These are phyloP conservation scores for Cytospora piceae DNA, from an alignment of 2,329 filamentous ascomycete genomes.

Conservation along the genomic window DNA sequence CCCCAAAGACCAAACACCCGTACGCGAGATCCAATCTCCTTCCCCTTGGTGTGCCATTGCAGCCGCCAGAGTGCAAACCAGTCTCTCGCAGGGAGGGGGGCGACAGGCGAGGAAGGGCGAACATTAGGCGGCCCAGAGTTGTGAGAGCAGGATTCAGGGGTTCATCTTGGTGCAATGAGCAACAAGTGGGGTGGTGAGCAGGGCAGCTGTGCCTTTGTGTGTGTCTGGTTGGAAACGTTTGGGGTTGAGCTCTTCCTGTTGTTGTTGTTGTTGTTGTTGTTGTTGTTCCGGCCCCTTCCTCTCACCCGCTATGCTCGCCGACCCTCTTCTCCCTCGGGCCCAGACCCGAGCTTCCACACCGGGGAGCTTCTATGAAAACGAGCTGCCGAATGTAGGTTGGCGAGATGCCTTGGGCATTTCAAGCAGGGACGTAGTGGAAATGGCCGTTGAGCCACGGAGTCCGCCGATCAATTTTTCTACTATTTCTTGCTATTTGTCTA, in stretches of 20 bases:
- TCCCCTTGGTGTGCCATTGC: conserved; percentile 29
- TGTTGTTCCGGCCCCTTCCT: background rate
- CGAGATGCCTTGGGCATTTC: conserved; percentile 7
- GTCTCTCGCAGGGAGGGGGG: conserved; percentile 3
- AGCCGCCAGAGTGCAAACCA: conserved; percentile 28
- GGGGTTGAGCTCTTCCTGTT: conserved; percentile 1
- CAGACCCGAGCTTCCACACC: conserved; percentile 4
- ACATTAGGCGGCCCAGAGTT: conserved; percentile 3
- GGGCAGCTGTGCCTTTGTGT: conserved; percentile 14
- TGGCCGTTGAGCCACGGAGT: conserved; percentile 12
- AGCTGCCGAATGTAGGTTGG: background rate
- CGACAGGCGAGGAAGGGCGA: conserved; percentile 6
- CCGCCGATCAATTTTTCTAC: conserved; percentile 11
- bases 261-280: no score
- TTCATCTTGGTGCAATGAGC: background rate
- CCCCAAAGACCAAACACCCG: conserved; percentile 20
- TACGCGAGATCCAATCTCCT: conserved; percentile 27
- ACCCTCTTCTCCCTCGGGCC: background rate
- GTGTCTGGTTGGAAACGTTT: background rate
- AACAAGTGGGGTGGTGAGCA: conserved; percentile 7
- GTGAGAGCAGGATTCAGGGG: conserved; percentile 8
- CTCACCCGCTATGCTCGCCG: conserved; percentile 1
- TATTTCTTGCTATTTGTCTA: conserved; percentile 1
- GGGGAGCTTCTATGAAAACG: conserved; percentile 5
- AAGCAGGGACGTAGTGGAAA: conserved; percentile 10